Base-by-base conservation (phyloP, 1,284 basidiomycete species). In the Cryptococcus sp. region DNA sequence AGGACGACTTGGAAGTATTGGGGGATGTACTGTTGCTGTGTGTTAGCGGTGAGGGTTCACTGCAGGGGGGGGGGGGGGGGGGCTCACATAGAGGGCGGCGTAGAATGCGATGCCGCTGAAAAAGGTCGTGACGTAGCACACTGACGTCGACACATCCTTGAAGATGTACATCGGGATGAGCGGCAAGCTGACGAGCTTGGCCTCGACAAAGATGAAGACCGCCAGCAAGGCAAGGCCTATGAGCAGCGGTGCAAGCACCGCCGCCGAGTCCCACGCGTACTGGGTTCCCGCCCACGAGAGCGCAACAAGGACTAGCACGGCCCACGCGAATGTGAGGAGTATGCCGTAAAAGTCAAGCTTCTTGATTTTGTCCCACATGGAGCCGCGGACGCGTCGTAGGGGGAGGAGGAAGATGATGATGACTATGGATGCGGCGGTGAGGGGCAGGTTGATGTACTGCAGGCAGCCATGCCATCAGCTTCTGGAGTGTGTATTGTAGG, bases 141-240 rank as follows among this genome's bases (percentile, higher is more conserved):
- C 86, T 0, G 80, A 78, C 1, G 89, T 86, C 0, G 87, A 89
- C n/a, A 75, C 61, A 56, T 85, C 80, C 56, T 80, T 83, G 79
- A 89, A 89, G 42, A 91, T 87, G 66, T 84, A 82, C 81, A 87
- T 84, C 6, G 86, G 86, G 1, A 87, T 80, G 48, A 87, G 85
- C 1, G 87, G 87, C 7, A 89, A 78, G 39, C 74, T 76, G 1
- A 87, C 85, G 1, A 84, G 79, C 67, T 83, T 85, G 81, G 84
- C 85, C 75, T 91, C 88, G 80, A 86, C 87, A 16, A 85, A 50
- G 50, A 86, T 82, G 70, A 89, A 90, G 1, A 86, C 54, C 0
- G 66, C 74, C 11, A 84, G 72, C 1, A 87, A 78, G 2, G 82
- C 61, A 12, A 84, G 61, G 0, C 87, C 86, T 0, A 83, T 80